Evolutionary conservation across 78 protist genomes (phyloP).

Genomic region (Corallochytrium limacisporum): DNA sequence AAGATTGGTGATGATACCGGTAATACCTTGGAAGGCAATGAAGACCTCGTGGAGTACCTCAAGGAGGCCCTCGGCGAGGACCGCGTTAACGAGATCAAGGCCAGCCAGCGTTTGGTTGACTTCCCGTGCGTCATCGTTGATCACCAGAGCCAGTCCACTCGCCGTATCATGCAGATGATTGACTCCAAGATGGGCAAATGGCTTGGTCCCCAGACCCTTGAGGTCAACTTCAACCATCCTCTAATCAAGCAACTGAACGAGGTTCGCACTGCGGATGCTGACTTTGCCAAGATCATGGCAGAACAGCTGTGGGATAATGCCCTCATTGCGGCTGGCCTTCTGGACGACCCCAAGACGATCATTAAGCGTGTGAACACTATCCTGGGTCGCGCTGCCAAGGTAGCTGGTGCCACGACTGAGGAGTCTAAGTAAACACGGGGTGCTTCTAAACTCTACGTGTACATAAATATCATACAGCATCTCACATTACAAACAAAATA

Average conservation of each 20-base stretch:
- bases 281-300: slow-evolving; percentile 37
- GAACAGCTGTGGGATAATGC: slow-evolving; percentile 70
- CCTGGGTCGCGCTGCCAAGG: too few relatives aligned
- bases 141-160: slow-evolving; percentile 19
- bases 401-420: too few relatives aligned
- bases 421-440: too few relatives aligned
- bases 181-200: not conserved
- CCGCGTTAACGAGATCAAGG: not conserved
- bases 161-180: slow-evolving; percentile 3
- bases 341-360: slow-evolving; percentile 60
- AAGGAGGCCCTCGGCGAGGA: not conserved
- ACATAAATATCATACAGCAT: too few relatives aligned
- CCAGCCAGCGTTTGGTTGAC: slow-evolving; percentile 13
- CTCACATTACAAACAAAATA: too few relatives aligned
- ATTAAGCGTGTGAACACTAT: not conserved
- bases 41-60: slow-evolving; percentile 16
- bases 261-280: not conserved
- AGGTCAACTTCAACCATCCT: slow-evolving; percentile 68
- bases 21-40: slow-evolving; percentile 18
- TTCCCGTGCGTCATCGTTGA: slow-evolving; percentile 31
- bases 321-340: slow-evolving; percentile 67
- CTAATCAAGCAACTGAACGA: slow-evolving; percentile 32
- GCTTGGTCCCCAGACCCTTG: slow-evolving; percentile 31
- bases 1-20: slow-evolving; percentile 38
- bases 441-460: too few relatives aligned